These are phyloP conservation scores for Thalia dealbata DNA, from an alignment of 176 grass and related monocot genomes.

Conservation along the genomic window DNA sequence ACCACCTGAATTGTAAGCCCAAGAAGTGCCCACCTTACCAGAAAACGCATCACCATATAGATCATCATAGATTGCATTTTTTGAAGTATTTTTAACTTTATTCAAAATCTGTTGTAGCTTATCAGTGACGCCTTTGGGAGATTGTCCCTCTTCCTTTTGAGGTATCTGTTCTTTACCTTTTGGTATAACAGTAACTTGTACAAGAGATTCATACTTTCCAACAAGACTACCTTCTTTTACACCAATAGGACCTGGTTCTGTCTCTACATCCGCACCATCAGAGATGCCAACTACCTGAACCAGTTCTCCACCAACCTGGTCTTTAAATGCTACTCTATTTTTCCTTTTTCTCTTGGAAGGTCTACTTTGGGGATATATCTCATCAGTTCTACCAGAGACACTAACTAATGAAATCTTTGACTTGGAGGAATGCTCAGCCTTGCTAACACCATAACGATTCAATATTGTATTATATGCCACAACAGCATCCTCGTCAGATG, in stretches of 20 bases:
- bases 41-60: conserved; percentile 61
- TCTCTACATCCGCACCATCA: conserved; percentile 85
- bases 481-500: conserved; percentile 72
- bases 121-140: conserved; percentile 56
- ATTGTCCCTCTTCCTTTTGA: conserved; percentile 30
- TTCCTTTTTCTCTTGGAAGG: conserved; percentile 61
- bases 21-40: conserved; percentile 48
- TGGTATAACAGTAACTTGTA: conserved; percentile 80
- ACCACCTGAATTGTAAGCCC: conserved; percentile 61
- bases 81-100: conserved; percentile 62
- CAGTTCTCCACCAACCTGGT: conserved; percentile 79
- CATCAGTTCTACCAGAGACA: conserved; percentile 25
- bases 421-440: conserved; percentile 30
- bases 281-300: conserved; percentile 93
- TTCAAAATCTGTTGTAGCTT: conserved; percentile 63
- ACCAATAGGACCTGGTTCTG: conserved; percentile 77
- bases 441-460: conserved; percentile 68
- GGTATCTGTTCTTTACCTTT: conserved; percentile 67
- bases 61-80: conserved; percentile 66
- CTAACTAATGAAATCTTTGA: conserved; percentile 25
- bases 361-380: conserved; percentile 27
- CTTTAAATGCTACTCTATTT: conserved; percentile 59
- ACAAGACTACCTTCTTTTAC: conserved; percentile 96
- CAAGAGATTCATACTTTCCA: conserved; percentile 94
- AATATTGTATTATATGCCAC: conserved; percentile 96